phyloP scores from a whole-genome alignment of 345 rosid species.

The Arabidopsis suecica region DNA sequence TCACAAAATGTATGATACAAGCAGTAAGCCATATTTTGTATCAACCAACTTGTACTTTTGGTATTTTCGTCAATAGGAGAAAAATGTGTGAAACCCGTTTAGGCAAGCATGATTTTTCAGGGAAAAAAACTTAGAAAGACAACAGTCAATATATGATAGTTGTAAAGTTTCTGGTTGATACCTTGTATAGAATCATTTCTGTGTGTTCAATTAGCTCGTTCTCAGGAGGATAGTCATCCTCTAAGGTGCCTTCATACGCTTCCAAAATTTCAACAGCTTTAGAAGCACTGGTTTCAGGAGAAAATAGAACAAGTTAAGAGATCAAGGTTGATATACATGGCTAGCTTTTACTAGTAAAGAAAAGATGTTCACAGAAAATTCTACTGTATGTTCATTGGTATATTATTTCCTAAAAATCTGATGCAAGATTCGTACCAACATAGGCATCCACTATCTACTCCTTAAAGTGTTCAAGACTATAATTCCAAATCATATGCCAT shows the following conservation, averaged over 20 bases:
- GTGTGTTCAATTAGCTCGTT: conserved; percentile 95
- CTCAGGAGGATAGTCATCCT: conserved; percentile 98
- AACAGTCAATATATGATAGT: conserved; percentile 21
- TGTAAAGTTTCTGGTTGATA: conserved; percentile 37
- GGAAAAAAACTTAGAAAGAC: background rate
- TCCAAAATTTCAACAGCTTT: conserved; percentile 98
- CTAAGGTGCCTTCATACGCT: conserved; percentile 98
- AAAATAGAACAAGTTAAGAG: background rate
- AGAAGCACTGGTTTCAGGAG: conserved; percentile 58
- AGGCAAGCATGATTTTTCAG: background rate
- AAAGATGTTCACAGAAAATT: background rate
- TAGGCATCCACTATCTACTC: conserved; percentile 8
- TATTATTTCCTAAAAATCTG: conserved; percentile 23
- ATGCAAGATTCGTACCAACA: conserved; percentile 1
- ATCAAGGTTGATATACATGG: conserved; percentile 2
- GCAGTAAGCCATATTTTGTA: background rate
- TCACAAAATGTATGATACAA: conserved; percentile 3
- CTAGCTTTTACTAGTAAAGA: conserved; percentile 3
- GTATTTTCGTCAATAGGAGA: background rate
- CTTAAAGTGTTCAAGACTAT: background rate
- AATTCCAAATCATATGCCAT: conserved; percentile 16
- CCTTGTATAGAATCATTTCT: conserved; percentile 99
- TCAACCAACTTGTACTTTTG: conserved; percentile 10
- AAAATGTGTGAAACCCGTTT: background rate
- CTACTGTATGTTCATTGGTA: conserved; percentile 13